Conservation (phyloP, 2,329 filamentous ascomycete species). For the Biscogniauxia sp. region DNA sequence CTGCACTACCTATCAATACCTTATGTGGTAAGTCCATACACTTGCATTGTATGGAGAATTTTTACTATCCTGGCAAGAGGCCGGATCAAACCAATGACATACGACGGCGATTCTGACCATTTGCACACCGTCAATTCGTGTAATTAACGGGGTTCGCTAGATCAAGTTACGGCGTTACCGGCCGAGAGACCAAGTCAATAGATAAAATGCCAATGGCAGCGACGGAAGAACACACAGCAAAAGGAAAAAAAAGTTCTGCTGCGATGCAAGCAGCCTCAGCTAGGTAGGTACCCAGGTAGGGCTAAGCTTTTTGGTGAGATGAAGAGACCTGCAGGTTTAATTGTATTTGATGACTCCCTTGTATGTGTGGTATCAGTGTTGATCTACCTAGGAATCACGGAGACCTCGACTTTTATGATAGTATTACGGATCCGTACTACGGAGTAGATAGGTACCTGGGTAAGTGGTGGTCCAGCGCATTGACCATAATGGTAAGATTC, state of each 20-base stretch:
- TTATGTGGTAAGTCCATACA: neutral
- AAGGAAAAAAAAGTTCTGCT: neutral
- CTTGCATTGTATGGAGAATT: neutral
- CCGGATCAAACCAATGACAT: neutral
- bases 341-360: no score
- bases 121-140: constrained; percentile 4
- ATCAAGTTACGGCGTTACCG: neutral
- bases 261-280: neutral
- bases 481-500: neutral
- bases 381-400: neutral
- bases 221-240: neutral
- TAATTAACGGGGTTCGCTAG: neutral
- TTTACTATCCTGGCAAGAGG: neutral
- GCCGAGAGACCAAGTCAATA: neutral
- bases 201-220: neutral
- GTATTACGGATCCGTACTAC: no score
- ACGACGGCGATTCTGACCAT: neutral
- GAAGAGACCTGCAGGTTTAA: no score
- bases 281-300: no score
- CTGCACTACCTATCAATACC: no score
- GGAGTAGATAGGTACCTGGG: no score
- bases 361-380: neutral
- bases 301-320: no score
- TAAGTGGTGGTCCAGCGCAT: neutral
- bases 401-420: no score